A percentile compares a stretch with the other conserved stretches of the same genome.
Conservation (phyloP, 495 filamentous ascomycete genomes). For the Parathielavia hyrcaniae region DNA sequence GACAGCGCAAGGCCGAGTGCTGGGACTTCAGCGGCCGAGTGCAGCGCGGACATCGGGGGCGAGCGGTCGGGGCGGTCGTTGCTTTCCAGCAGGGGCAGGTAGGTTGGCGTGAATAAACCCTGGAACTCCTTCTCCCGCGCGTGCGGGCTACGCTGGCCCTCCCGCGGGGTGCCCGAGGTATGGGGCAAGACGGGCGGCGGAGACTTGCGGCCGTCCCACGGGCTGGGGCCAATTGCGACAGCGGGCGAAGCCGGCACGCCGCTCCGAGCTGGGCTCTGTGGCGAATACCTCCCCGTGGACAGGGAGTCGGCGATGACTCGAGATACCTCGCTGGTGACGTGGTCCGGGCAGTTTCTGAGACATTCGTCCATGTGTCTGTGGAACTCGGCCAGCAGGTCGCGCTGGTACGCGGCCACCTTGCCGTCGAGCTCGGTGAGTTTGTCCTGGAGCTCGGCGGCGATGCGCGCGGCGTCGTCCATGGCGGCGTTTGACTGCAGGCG, state of each 20-base stretch:
- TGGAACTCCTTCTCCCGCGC: conserved; percentile 53
- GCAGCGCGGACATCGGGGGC: conserved; percentile 23
- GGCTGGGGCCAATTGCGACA: conserved; percentile 22
- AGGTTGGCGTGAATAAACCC: conserved; percentile 54
- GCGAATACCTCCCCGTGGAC: conserved; percentile 32
- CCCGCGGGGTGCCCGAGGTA: conserved; percentile 33
- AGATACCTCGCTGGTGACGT: conserved; percentile 42
- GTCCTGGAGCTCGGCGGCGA: conserved; percentile 44
- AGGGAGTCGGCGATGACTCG: conserved; percentile 41
- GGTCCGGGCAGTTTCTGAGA: conserved; percentile 39
- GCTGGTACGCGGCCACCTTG: conserved; percentile 46
- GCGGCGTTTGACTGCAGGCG: conserved; percentile 11
- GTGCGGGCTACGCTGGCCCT: conserved; percentile 39
- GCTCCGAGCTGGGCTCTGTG: conserved; percentile 28
- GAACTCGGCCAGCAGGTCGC: conserved; percentile 47
- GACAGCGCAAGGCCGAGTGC: conserved; percentile 18
- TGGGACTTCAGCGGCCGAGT: conserved; percentile 13
- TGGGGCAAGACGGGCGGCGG: conserved; percentile 41
- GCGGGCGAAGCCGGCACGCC: conserved; percentile 15
- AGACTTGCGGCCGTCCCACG: conserved; percentile 34
- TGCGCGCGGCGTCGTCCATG: conserved; percentile 46
- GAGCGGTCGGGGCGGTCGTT: conserved; percentile 30
- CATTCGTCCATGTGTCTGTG: conserved; percentile 41
- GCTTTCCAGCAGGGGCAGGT: conserved; percentile 52
- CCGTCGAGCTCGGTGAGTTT: conserved; percentile 48